Base-by-base conservation (phyloP, 208 protist species). In the Herpetomonas samuelpessoai region DNA sequence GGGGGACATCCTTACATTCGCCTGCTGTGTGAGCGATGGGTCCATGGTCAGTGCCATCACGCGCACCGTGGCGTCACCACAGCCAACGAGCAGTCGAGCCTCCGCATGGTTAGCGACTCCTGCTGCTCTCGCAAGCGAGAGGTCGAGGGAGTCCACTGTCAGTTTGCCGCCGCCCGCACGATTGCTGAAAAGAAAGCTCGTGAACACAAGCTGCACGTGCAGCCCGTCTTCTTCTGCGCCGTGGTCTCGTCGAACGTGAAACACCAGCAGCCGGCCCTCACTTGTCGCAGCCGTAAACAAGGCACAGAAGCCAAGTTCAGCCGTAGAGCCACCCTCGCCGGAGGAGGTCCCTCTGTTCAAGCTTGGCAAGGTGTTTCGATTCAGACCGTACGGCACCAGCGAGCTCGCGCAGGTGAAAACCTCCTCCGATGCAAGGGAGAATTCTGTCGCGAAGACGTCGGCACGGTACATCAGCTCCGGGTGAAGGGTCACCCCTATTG, bases 1-100 rank as follows among this genome's bases (percentile, higher is more conserved):
- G 35, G 35, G 35, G 35, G 14, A 6, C 9, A 41, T 41, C 35
- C 9, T 6, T 41, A 41, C 35, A 14, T 41, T 14, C 35, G 6
- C 9, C 35, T 41, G 35, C 35, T 6, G 35, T 26, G 7, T n/a
- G 19, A 6, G 9, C 46, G 22, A 19, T n/a, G 57, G 55, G 0
- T n/a, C n/a, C n/a, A n/a, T n/a, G n/a, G n/a, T n/a, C n/a, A 71
- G 21, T 2, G 58, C 46, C 19, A 74, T 53, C 50, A 79, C 46
- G 16, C 67, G 66, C 39, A 57, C 51, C 22, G 66, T 70, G 14
- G 55, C 52, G 46, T 74, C 72, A 46, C 57, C 51, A 27, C 66
- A 48, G 16, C 65, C 66, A 19, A 70, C 56, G n/a, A 62, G 30
- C n/a, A 74, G 22, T 0, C 29, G 31, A 1, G 21, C 14, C 60